Base-by-base conservation (phyloP, 768 basidiomycete species). In the Lentinula lateritia region DNA sequence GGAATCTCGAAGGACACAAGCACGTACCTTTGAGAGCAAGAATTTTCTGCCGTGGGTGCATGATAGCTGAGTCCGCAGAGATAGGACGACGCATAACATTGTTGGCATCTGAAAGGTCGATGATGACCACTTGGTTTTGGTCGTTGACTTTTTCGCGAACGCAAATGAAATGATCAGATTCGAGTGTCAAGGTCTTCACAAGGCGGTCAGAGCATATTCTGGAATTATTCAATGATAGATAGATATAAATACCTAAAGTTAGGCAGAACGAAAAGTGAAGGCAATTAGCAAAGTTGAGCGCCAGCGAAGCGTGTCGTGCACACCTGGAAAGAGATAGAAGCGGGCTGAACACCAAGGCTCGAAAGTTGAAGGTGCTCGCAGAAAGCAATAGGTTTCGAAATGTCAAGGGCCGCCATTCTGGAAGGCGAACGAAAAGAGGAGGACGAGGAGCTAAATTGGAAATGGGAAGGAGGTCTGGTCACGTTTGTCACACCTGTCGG, bases 121-220 rank as follows among this genome's bases (percentile, higher is more conserved):
- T 91, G 72, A 99, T 98, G 72, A 98, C 96, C 65, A 99, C 97
- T 76, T 98, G 95, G 76, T 96, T 94, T 71, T 93, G 89, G 65
- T 95, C 95, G 69, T 90, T 88, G 70, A 93, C 84, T 75, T 94
- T 95, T 80, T 98, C 96, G 61, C 96, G 91, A 63, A 98, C 87
- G 74, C 97, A 98, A 68, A 99, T 97, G 76, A 92, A 99, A 73
- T 93, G 92, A 81, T 99, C 97, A 66, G 93, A 96, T 78, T 98
- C 95, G 66, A 99, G 82, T 5, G 97, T 98, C 66, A 98, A 78
- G 28, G 90, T 93, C 93, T 94, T 65, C 28, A 64, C 20, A 48
- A 63, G 45, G 7, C 12, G 20, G 52, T 57, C 13, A 36, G 57
- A 28, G 42, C 7, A 41, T 61, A 52, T 38, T 48, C 43, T 12